phyloP scores from a whole-genome alignment of 371 early-diverging fungal genomes.

The Lichtheimia hyalospora region DNA sequence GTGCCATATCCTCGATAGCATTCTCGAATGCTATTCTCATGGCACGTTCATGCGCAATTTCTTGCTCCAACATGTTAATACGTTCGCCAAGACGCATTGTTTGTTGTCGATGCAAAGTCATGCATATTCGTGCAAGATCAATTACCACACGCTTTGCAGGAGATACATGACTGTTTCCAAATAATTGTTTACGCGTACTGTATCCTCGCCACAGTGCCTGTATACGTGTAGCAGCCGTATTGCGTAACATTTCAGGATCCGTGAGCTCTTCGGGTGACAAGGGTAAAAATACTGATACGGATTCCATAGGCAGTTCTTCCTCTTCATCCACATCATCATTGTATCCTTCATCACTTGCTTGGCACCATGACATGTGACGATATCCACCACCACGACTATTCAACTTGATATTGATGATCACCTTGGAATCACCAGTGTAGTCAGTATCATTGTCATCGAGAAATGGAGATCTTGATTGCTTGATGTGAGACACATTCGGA shows the following conservation, averaged over 20 bases:
- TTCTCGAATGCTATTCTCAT: slow-evolving; percentile 48
- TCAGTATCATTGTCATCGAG: background rate
- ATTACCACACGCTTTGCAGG: slow-evolving; percentile 18
- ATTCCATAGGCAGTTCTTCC: slow-evolving; percentile 31
- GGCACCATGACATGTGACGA: background rate
- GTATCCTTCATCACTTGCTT: slow-evolving; percentile 32
- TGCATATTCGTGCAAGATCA: slow-evolving; percentile 21
- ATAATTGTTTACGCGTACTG: slow-evolving; percentile 20
- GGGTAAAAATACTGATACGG: slow-evolving; percentile 40
- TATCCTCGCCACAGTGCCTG: slow-evolving; percentile 39
- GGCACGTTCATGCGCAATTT: slow-evolving; percentile 34
- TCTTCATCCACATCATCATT: slow-evolving; percentile 4
- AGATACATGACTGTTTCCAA: slow-evolving; percentile 9
- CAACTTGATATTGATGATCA: background rate
- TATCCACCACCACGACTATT: background rate
- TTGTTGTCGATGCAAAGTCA: slow-evolving; percentile 7
- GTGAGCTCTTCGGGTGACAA: slow-evolving; percentile 24
- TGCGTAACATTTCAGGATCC: slow-evolving; percentile 18
- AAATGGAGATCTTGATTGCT: too few species aligned
- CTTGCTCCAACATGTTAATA: slow-evolving; percentile 23
- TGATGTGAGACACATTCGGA: too few species aligned
- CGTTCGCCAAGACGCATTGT: slow-evolving; percentile 23
- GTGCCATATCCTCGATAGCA: slow-evolving; percentile 47
- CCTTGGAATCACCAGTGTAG: background rate
- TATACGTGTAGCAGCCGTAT: slow-evolving; percentile 29